Evolutionary conservation across 176 grass and related monocot genomes (phyloP).

Genomic region (Alloteropsis semialata): DNA sequence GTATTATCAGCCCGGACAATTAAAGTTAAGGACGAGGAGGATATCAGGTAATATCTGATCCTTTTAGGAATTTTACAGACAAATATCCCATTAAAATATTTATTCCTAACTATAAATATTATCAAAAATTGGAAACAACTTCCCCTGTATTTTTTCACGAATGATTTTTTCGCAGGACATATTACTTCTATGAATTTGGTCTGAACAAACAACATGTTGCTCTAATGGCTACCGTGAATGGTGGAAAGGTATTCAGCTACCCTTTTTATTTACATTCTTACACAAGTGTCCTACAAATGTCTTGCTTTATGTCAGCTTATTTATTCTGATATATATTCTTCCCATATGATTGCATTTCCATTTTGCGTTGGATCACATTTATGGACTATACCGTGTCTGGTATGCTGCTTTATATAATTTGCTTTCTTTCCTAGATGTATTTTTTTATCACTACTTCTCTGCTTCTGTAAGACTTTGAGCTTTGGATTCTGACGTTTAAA

Average conservation of each 20-base stretch:
- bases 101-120: background rate
- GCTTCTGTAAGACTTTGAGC: background rate
- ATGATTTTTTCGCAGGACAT: constrained; percentile 53
- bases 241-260: constrained; percentile 67
- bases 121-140: background rate
- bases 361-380: constrained; percentile 3
- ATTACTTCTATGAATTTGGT: constrained; percentile 92
- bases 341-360: background rate
- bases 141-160: constrained; percentile 2
- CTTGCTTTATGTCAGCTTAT: background rate
- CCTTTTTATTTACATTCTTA: constrained; percentile 13
- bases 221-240: constrained; percentile 70
- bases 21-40: constrained; percentile 94
- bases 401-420: background rate
- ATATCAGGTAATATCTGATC: constrained; percentile 63
- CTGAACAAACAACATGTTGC: constrained; percentile 77
- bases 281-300: background rate
- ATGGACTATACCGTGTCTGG: background rate
- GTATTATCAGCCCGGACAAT: constrained; percentile 76
- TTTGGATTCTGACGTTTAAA: background rate
- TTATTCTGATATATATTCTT: constrained; percentile 4
- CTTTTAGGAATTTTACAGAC: constrained; percentile 4
- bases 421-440: background rate
- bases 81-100: background rate
- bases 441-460: background rate